Conservation (phyloP, 208 protist genomes). For the Wallacemonas rigidus region DNA sequence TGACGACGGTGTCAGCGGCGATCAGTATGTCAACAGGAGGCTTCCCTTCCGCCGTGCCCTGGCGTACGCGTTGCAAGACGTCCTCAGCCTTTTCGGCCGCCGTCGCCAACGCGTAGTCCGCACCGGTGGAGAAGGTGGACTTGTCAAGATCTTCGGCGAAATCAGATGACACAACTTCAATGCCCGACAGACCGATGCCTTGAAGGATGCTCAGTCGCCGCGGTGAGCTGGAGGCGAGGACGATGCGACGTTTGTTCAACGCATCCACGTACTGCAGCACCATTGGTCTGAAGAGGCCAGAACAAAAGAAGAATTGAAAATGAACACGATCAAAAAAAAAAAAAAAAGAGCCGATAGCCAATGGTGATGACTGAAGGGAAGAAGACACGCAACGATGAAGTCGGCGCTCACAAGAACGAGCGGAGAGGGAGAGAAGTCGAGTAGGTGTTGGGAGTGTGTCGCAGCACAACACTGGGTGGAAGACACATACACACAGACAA, state of each 20-base stretch:
- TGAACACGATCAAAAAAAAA: not conserved
- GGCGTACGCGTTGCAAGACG: conserved; percentile 15
- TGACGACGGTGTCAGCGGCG: conserved; percentile 41
- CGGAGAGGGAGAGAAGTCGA: not conserved
- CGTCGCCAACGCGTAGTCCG: conserved; percentile 36
- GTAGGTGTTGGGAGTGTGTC: not conserved
- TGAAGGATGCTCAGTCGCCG: conserved; percentile 36
- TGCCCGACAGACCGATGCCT: conserved; percentile 25
- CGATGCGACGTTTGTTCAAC: conserved; percentile 28
- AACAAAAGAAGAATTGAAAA: not conserved
- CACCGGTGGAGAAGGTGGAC: conserved; percentile 24
- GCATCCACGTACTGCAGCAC: conserved; percentile 33
- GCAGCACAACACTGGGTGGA: no score
- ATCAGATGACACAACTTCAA: conserved; percentile 28
- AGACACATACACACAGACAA: conserved; percentile 2
- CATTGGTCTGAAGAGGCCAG: conserved; percentile 13
- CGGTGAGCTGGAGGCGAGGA: conserved; percentile 45
- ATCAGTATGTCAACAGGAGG: conserved; percentile 39
- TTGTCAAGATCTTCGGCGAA: conserved; percentile 45
- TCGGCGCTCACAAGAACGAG: no score
- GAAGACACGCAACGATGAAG: no score
- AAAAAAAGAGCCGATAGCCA: no score
- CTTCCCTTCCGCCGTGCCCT: not conserved
- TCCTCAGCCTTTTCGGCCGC: conserved; percentile 33
- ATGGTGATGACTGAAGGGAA: no score